Evolutionary conservation across 805 yeast genomes (phyloP), one percentile per base, ranked within the genome.

Genomic region (Yamadazyma phyllophila): DNA sequence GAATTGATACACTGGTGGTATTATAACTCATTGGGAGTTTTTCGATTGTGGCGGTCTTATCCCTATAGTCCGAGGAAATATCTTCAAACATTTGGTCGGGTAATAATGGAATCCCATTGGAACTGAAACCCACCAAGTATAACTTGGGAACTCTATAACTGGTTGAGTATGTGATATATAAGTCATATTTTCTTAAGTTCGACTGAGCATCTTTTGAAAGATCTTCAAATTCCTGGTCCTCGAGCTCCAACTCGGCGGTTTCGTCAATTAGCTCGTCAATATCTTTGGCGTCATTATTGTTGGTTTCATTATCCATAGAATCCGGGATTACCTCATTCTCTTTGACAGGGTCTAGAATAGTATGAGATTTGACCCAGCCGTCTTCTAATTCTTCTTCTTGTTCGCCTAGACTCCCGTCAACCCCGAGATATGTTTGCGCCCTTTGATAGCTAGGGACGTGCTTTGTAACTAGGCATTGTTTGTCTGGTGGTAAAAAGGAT

Each of bases 11-110:
- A 0, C 87, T 74, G 0, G 94, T 85, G 39, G 86, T 77, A 58
- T 83, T 81, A 39, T 78, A 80, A 43, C 83, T 75, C 56, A 90
- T 90, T 10, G 99, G 98, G 5, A 96, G 83, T 51, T 80, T 81
- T 65, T 94, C 99, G 48, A 94, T 92, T 0, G 99, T 94, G 15
- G 92, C 99, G 1, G 99, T 94, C 66, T 94, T 94, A 57, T 92
- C 89, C 59, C 92, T 81, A 65, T 94, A 94, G 61, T 94, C 99
- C 32, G 85, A 78, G 1, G 91, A 80, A 38, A 94, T 89, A 64
- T 94, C 99, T 60, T 92, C 95, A 67, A 91, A 90, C 98, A 94
- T 94, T 57, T 86, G 84, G 29, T 81, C 75, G 1, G 98, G 97
- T 27, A 86, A 72, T 33, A 94, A 69, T 2, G 98, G 99, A 12